A percentile compares a stretch with the other conserved stretches of the same genome.
These are phyloP conservation scores for Pelagophyceae sp. DNA, from an alignment of 352 stramenopile species.

Conservation along the genomic window DNA sequence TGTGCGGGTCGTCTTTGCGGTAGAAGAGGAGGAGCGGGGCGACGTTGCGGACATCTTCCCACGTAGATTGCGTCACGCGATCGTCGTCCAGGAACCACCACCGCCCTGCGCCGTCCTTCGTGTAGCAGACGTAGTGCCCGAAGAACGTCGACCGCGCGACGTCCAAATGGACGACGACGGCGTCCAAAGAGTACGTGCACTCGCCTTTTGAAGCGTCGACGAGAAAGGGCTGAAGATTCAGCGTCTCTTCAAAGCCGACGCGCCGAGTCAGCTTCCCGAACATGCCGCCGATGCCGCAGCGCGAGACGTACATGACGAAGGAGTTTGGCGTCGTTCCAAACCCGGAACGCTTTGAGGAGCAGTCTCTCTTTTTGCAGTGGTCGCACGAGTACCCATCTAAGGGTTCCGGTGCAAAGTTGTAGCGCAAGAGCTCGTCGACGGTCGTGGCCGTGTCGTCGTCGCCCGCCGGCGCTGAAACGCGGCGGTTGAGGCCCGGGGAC, in stretches of 20 bases:
- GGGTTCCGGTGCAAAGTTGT: conserved; percentile 1
- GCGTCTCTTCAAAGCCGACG: background rate
- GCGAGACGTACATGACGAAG: background rate
- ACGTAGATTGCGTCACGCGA: background rate
- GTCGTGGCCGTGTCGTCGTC: background rate
- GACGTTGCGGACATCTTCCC: background rate
- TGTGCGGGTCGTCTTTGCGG: background rate
- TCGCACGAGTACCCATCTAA: conserved; percentile 9
- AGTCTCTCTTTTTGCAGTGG: background rate
- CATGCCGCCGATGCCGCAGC: background rate
- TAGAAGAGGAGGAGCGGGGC: conserved; percentile 15
- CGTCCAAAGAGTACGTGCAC: conserved; percentile 1
- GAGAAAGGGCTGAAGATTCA: background rate
- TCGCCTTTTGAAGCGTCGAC: background rate
- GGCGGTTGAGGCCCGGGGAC: background rate
- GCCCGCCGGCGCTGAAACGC: no score
- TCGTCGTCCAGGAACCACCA: conserved; percentile 15
- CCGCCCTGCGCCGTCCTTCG: background rate
- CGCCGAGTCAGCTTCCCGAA: conserved; percentile 9
- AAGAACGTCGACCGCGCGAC: conserved; percentile 12
- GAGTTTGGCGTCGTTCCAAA: background rate
- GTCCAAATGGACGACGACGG: conserved; percentile 11
- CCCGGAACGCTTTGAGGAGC: background rate
- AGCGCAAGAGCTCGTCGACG: background rate
- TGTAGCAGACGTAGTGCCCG: conserved; percentile 18